These are phyloP conservation scores for Aspergillus aculeatus DNA, from an alignment of 2,329 filamentous ascomycete species.

Conservation along the genomic window DNA sequence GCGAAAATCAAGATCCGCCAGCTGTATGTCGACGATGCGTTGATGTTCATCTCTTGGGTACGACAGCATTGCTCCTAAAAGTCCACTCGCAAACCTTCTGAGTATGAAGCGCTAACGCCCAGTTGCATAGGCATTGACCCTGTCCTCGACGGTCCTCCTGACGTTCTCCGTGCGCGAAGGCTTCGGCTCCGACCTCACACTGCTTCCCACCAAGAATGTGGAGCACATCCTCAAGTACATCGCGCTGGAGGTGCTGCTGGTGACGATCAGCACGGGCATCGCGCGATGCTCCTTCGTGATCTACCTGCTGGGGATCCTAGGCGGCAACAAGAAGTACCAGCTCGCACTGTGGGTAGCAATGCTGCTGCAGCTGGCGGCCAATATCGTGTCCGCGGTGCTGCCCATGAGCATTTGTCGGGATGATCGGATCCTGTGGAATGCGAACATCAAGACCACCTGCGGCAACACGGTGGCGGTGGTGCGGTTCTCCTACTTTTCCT, in stretches of 20 bases:
- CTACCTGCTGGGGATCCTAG: constrained; percentile 11
- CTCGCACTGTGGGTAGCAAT: not conserved
- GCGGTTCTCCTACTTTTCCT: constrained; percentile 30
- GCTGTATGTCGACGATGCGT: constrained; percentile 11
- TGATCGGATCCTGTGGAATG: constrained; percentile 23
- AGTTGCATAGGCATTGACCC: not conserved
- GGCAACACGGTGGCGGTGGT: constrained; percentile 23
- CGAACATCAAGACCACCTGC: constrained; percentile 19
- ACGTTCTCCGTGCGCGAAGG: constrained; percentile 1
- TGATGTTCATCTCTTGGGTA: constrained; percentile 13
- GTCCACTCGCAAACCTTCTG: too few relatives aligned
- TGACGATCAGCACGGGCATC: constrained; percentile 1
- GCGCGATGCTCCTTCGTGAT: constrained; percentile 8
- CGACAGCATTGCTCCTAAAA: too few relatives aligned
- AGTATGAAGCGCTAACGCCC: not conserved
- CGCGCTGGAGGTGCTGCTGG: not conserved
- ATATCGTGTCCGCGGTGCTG: constrained; percentile 24
- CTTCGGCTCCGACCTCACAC: not conserved
- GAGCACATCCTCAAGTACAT: constrained; percentile 3
- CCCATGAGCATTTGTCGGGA: constrained; percentile 28
- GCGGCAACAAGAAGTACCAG: not conserved
- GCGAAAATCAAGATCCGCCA: constrained; percentile 14
- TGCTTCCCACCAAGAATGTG: not conserved
- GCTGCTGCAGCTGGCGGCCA: constrained; percentile 22
- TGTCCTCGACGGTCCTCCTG: not conserved